Evolutionary conservation across 2,329 filamentous ascomycete genomes (phyloP), one percentile per base, ranked within the genome.

Genomic region (Magnaporthiopsis rhizophila): DNA sequence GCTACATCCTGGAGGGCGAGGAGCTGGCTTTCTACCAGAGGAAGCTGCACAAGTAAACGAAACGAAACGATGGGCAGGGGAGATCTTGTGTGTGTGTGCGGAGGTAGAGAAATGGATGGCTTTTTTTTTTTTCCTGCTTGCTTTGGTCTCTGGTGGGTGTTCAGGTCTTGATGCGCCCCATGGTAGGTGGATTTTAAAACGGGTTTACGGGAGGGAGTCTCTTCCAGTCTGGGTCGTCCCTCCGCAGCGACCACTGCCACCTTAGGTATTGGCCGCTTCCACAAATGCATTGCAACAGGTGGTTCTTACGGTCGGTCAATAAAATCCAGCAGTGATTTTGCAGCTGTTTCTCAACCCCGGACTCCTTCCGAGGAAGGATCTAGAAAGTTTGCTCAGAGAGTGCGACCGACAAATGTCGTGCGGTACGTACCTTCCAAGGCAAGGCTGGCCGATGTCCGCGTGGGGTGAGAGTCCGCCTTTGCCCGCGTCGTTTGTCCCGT

Each of bases 21-120:
- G 95, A 99, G 89, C 87, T 99, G 77, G 92, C 93, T 81, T 99
- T 99, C 91, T 99, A 99, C 92, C 93, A 97, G 89, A 91, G 91
- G 85, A 93, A 93, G 84, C 92, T 98, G 81, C 91, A 95, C 89
- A 98, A 97, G 88, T 98, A 97, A 85, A 86, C 66, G 71, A 61
- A 28, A 53, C 45, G 45, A 53, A 53, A 53, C 45, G 45, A 53
- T 28, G 45, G 45, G 15, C 38, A 45, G 21, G 58, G 38, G 38
- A 59, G 26, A 53, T 60, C 26, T 60, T 30, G 38, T 21, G 38
- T 21, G 38, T 21, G 38, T 34, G 38, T 32, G 53, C 59, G 50
- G 30, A 8, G n/a, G 58, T 30, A 32, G n/a, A 38, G 62, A 64
- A 60, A 56, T 59, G 38, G 59, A 56, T 45, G 50, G 57, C 59